phyloP scores from a whole-genome alignment of 768 basidiomycete genomes.

The Pleurotus eryngii region DNA sequence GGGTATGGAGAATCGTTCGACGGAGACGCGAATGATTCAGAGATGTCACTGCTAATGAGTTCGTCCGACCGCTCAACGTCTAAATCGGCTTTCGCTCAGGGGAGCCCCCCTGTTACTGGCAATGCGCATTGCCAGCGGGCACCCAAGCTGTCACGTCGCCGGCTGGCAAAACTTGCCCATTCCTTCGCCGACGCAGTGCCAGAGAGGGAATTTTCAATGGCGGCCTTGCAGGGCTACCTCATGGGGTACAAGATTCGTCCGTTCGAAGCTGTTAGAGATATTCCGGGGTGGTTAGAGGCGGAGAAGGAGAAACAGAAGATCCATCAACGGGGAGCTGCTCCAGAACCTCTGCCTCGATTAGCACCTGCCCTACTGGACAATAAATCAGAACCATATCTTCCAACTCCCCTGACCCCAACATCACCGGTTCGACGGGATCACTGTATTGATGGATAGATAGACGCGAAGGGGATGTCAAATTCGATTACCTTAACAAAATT shows the following conservation, averaged over 20 bases:
- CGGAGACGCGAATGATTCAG: constrained; percentile 12
- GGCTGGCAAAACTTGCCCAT: constrained; percentile 38
- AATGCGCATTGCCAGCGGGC: constrained; percentile 23
- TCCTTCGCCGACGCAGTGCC: constrained; percentile 46
- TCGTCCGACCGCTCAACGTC: constrained; percentile 10
- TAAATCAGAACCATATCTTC: not conserved
- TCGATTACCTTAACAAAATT: not conserved
- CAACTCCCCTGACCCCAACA: not conserved
- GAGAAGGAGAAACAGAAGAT: constrained; percentile 21
- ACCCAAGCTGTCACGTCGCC: constrained; percentile 30
- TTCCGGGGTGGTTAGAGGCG: constrained; percentile 41
- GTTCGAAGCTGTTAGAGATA: constrained; percentile 38
- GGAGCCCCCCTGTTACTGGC: constrained; percentile 15
- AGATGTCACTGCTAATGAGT: constrained; percentile 10
- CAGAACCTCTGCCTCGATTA: not conserved
- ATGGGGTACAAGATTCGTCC: constrained; percentile 62
- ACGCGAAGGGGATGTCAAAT: not conserved
- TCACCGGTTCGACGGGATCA: not conserved
- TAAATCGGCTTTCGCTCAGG: constrained; percentile 1
- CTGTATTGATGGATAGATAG: not conserved
- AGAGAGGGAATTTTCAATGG: constrained; percentile 34
- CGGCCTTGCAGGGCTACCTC: constrained; percentile 40
- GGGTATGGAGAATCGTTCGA: constrained; percentile 10
- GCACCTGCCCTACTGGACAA: not conserved
- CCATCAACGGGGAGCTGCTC: not conserved